Evolutionary conservation across 805 yeast species (phyloP).

Genomic region (Torulaspora franciscae): DNA sequence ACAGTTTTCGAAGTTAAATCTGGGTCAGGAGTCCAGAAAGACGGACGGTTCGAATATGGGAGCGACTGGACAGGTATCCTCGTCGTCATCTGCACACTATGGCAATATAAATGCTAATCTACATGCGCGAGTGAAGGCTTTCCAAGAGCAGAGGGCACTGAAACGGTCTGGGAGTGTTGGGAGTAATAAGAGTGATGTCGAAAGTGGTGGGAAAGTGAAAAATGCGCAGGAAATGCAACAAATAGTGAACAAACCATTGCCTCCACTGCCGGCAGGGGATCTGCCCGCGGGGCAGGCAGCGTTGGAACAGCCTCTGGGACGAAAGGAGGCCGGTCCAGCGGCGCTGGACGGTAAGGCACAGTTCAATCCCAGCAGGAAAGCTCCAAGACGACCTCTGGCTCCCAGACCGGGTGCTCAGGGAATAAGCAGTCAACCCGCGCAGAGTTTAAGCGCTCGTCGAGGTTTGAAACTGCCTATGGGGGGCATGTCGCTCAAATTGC

Average conservation of each 20-base stretch:
- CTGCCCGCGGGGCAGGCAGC: not conserved
- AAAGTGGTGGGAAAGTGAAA: constrained; percentile 12
- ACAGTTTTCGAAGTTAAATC: constrained; percentile 16
- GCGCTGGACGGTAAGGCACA: constrained; percentile 12
- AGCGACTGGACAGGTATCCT: constrained; percentile 11
- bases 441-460: constrained; percentile 77
- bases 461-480: constrained; percentile 61
- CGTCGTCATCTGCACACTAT: constrained; percentile 32
- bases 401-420: constrained; percentile 65
- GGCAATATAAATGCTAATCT: constrained; percentile 60
- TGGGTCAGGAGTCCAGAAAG: constrained; percentile 12
- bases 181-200: constrained; percentile 17
- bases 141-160: constrained; percentile 72
- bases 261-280: constrained; percentile 38
- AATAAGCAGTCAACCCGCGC: constrained; percentile 76
- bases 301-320: not conserved
- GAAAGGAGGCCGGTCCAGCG: constrained; percentile 14
- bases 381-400: constrained; percentile 26
- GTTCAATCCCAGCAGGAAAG: constrained; percentile 29
- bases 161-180: constrained; percentile 37
- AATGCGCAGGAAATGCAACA: constrained; percentile 26
- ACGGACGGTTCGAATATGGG: not conserved
- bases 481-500: constrained; percentile 32
- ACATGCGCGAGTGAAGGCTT: constrained; percentile 82
- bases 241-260: constrained; percentile 39